Evolutionary conservation across 2,329 filamentous ascomycete genomes (phyloP), one percentile per base, ranked within the genome.

Genomic region (Neofusicoccum parvum): DNA sequence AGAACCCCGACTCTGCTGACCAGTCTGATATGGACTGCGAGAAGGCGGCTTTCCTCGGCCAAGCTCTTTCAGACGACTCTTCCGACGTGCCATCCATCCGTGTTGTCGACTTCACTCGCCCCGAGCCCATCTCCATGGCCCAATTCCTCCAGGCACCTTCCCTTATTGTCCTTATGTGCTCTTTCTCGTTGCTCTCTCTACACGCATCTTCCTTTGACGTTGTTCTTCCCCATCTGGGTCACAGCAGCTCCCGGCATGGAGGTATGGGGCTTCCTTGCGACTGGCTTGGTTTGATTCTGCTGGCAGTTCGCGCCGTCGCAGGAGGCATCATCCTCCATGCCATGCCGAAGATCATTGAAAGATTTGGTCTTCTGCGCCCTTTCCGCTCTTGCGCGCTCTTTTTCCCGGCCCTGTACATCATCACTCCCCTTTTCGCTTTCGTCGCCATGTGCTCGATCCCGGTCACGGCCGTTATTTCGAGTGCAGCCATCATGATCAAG

Each of bases 161-260:
- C 1, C 73, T 83, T 17, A 70, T 81, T 66, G 70, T 81, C 67
- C 71, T 83, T 37, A 71, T 85, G 71, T 72, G 81, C 68, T 83
- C 82, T 4, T 82, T 81, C 68, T 85, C 81, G 34, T 82, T 83
- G 43, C 82, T 83, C 39, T 86, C 84, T n/a, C 83, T 83, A 70
- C 86, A 85, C 63, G 82, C 82, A 12, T 82, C 80, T 2, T 85
- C 84, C 51, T 87, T 82, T 66, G 80, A 83, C 65, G 76, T 80
- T 23, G 73, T 83, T 4, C 78, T 83, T 3, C 81, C 80, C 5
- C 80, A 82, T 67, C 76, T 83, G 36, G 80, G 80, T 51, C 81
- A 82, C 71, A 80, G 76, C 66, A 77, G 75, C 68, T 78, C 78
- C 41, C 74, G 78, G 49, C 73, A 80, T 54, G 80, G 79, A 54